Conservation (phyloP, 257 asterid genomes). For the Solanum pennellii region DNA sequence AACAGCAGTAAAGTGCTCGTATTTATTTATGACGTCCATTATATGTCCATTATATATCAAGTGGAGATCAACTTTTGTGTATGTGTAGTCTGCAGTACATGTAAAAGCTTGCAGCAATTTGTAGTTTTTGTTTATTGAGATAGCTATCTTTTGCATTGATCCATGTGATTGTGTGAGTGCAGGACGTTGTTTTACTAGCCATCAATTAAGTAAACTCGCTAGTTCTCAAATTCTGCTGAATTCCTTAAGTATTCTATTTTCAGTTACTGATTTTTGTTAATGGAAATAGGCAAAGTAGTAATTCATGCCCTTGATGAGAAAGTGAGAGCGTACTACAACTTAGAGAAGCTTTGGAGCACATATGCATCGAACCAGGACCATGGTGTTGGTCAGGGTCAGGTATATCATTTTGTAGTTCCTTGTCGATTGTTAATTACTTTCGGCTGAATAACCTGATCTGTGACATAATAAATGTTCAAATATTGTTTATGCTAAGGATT, state of each 20-base stretch:
- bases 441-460: background rate
- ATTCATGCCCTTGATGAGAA: conserved; percentile 92
- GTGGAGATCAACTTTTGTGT: background rate
- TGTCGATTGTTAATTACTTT: background rate
- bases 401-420: background rate
- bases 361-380: conserved; percentile 27
- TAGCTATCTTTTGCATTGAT: background rate
- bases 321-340: conserved; percentile 85
- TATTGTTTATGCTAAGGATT: conserved; percentile 33
- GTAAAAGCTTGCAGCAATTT: background rate
- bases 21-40: background rate
- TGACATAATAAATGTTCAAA: background rate
- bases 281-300: conserved; percentile 45
- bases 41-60: background rate
- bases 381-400: conserved; percentile 19
- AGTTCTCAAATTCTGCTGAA: background rate
- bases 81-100: background rate
- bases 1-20: background rate
- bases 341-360: conserved; percentile 65
- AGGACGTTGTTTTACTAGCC: background rate
- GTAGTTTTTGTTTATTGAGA: background rate
- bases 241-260: background rate
- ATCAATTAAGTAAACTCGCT: background rate
- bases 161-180: background rate
- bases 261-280: background rate